These are phyloP conservation scores for Polygonum aviculare DNA, from an alignment of 148 eudicot genomes.

Conservation along the genomic window DNA sequence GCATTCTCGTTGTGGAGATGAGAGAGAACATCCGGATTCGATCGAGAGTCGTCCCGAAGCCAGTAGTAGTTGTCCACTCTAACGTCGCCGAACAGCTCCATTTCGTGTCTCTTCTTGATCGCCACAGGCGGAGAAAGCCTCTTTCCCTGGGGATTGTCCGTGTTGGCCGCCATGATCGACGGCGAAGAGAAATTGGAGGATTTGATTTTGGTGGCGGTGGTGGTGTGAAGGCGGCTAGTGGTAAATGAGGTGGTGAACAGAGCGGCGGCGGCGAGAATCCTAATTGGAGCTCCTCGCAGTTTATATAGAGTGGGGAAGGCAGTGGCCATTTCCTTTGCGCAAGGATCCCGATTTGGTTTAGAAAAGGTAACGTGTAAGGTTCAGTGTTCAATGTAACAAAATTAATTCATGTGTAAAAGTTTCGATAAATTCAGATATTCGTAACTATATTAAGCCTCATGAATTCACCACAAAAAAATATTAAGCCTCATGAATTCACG, in stretches of 20 bases:
- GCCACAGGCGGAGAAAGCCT: slow-evolving; percentile 37
- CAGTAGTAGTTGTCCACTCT: slow-evolving; percentile 80
- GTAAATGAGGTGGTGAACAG: not conserved
- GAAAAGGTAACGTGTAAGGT: too few species aligned
- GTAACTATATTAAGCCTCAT: too few species aligned
- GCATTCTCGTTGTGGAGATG: slow-evolving; percentile 57
- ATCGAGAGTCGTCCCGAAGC: slow-evolving; percentile 81
- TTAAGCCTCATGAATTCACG: too few species aligned
- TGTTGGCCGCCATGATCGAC: slow-evolving; percentile 10
- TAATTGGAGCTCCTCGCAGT: not conserved
- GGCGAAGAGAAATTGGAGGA: not conserved
- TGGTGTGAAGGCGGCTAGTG: not conserved
- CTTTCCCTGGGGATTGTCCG: not conserved
- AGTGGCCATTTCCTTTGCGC: not conserved
- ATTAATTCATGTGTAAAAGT: too few species aligned
- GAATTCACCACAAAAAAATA: too few species aligned
- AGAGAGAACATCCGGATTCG: slow-evolving; percentile 52
- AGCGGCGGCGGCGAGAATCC: not conserved
- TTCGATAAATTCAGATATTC: too few species aligned
- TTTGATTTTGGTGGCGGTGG: not conserved
- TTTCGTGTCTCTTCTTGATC: slow-evolving; percentile 50
- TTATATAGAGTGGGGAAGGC: not conserved
- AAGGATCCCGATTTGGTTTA: not conserved
- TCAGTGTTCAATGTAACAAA: too few species aligned
- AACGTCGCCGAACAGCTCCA: slow-evolving; percentile 80